Conservation (phyloP, 306 rosid species). For the Dalbergia cultrata region DNA sequence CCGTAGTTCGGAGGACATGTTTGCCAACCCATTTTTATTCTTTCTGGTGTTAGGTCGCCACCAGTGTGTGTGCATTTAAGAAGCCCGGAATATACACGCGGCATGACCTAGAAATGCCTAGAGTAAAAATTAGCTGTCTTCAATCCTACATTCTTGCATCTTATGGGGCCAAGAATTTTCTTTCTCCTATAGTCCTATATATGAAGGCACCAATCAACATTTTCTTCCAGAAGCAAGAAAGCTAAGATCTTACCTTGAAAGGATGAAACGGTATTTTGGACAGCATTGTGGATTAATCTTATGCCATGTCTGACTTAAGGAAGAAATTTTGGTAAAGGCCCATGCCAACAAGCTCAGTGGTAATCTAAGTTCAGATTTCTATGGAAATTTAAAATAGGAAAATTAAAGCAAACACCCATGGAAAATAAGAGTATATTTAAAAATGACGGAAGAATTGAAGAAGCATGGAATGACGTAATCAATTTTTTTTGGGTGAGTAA, state of each 20-base stretch:
- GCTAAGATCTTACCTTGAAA: neutral
- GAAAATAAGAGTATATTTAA: too few relatives aligned
- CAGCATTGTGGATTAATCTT: too few relatives aligned
- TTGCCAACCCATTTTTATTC: neutral
- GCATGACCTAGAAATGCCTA: neutral
- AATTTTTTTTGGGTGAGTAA: too few relatives aligned
- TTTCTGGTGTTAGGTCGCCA: constrained; percentile 18
- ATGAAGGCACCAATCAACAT: neutral
- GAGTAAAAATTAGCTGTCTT: neutral
- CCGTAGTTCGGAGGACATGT: neutral
- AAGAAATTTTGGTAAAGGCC: neutral
- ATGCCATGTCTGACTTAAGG: neutral
- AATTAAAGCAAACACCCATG: neutral
- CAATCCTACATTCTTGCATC: neutral
- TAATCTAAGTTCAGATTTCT: too few relatives aligned
- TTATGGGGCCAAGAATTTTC: neutral
- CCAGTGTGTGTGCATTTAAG: neutral
- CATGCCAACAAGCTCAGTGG: neutral
- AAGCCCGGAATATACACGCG: constrained; percentile 7
- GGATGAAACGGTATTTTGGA: neutral
- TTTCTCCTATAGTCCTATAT: neutral
- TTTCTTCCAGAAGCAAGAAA: neutral
- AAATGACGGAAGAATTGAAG: too few relatives aligned
- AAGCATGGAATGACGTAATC: too few relatives aligned
- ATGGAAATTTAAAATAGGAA: too few relatives aligned